phyloP scores from a whole-genome alignment of 2,329 filamentous ascomycete species.

The Ophiostoma triangulosporum region DNA sequence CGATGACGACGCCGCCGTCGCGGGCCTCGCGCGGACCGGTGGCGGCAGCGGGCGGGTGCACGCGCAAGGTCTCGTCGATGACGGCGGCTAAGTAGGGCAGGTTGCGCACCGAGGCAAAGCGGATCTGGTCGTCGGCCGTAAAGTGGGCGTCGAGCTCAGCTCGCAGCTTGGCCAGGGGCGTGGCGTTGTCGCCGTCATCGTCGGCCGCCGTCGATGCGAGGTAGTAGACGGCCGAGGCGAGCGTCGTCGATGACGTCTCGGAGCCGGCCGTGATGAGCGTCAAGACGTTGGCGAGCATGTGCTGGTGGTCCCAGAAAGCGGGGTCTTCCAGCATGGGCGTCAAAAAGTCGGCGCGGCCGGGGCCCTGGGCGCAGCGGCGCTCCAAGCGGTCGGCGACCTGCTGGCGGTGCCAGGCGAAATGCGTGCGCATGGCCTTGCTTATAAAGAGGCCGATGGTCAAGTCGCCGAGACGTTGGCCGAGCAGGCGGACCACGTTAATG shows the following conservation, averaged over 20 bases:
- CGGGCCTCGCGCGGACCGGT: slow-evolving; percentile 17
- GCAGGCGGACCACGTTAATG: not conserved
- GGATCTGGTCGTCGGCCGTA: slow-evolving; percentile 21
- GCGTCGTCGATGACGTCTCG: too few species aligned
- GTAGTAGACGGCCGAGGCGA: too few species aligned
- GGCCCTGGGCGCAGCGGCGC: too few species aligned
- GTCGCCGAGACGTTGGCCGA: too few species aligned
- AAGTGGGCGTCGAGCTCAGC: too few species aligned
- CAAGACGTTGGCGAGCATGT: slow-evolving; percentile 5
- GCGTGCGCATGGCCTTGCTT: too few species aligned
- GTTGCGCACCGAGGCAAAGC: slow-evolving; percentile 16
- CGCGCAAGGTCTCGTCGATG: too few species aligned
- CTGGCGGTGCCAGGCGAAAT: too few species aligned
- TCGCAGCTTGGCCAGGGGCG: too few species aligned
- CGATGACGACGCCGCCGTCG: slow-evolving; percentile 5
- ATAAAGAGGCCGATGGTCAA: too few species aligned
- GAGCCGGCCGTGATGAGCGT: slow-evolving; percentile 28
- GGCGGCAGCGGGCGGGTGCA: slow-evolving; percentile 21
- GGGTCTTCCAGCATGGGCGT: slow-evolving; percentile 4
- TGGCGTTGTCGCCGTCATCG: too few species aligned
- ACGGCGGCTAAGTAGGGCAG: slow-evolving; percentile 23
- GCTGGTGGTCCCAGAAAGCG: not conserved
- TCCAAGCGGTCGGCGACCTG: slow-evolving; percentile 5
- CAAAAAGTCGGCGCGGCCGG: slow-evolving; percentile 5
- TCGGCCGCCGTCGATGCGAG: too few species aligned